These are phyloP conservation scores for Abrus precatorius DNA, from an alignment of 306 rosid genomes.

Conservation along the genomic window DNA sequence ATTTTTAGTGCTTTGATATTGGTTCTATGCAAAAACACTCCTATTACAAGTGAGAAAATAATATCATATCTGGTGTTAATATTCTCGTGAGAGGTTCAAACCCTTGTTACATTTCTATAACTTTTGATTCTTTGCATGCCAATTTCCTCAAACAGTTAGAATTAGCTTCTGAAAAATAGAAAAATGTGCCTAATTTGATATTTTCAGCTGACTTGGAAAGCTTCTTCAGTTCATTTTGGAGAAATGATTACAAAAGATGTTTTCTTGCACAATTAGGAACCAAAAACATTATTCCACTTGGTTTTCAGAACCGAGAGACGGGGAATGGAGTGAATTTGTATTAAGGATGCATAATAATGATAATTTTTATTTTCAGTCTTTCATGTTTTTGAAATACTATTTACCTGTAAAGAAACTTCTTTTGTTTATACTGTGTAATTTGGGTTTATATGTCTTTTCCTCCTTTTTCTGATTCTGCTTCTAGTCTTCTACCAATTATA, in stretches of 20 bases:
- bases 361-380: slow-evolving; percentile 10
- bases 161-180: not conserved
- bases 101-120: not conserved
- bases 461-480: slow-evolving; percentile 9
- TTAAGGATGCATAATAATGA: slow-evolving; percentile 13
- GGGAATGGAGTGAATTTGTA: not conserved
- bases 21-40: slow-evolving; percentile 8
- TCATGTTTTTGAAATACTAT: not conserved
- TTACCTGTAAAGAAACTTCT: not conserved
- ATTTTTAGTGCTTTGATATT: slow-evolving; percentile 10
- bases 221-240: not conserved
- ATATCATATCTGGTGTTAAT: slow-evolving; percentile 27
- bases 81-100: slow-evolving; percentile 9
- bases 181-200: not conserved
- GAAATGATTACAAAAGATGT: not conserved
- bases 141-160: not conserved
- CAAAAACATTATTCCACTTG: not conserved
- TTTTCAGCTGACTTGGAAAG: slow-evolving; percentile 5
- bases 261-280: slow-evolving; percentile 2
- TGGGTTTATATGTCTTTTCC: not conserved
- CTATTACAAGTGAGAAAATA: slow-evolving; percentile 22
- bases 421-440: slow-evolving; percentile 17
- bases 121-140: not conserved
- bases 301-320: slow-evolving; percentile 16
- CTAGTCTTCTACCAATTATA: not conserved